phyloP scores from a whole-genome alignment of 495 filamentous ascomycete species.

The Umbilicaria muhlenbergii region DNA sequence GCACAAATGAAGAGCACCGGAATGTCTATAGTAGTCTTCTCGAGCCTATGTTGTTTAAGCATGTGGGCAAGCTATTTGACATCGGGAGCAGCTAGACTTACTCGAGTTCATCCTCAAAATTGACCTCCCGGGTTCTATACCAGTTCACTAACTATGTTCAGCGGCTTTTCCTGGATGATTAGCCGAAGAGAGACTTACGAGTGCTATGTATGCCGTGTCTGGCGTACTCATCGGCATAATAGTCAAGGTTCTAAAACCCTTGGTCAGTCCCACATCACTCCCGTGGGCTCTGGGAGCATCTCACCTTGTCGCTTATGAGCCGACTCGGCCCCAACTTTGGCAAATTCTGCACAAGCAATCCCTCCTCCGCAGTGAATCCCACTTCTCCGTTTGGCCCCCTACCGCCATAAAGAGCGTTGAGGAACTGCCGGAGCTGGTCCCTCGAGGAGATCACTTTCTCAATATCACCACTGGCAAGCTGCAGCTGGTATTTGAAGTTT shows the following conservation, averaged over 20 bases:
- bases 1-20: constrained; percentile 66
- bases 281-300: constrained; percentile 3
- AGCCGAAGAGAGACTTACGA: constrained; percentile 28
- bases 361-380: constrained; percentile 37
- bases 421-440: constrained; percentile 45
- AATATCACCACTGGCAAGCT: constrained; percentile 50
- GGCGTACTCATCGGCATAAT: constrained; percentile 54
- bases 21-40: constrained; percentile 34
- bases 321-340: constrained; percentile 27
- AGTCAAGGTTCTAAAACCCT: constrained; percentile 46
- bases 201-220: constrained; percentile 62
- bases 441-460: constrained; percentile 39
- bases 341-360: constrained; percentile 40
- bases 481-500: constrained; percentile 73
- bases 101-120: constrained; percentile 58
- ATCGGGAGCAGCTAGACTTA: constrained; percentile 16
- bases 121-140: constrained; percentile 59
- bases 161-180: not conserved
- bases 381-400: constrained; percentile 33
- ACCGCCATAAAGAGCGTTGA: constrained; percentile 56
- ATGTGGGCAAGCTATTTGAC: not conserved
- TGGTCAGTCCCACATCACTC: not conserved
- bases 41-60: constrained; percentile 12
- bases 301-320: constrained; percentile 43
- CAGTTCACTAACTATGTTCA: constrained; percentile 42